phyloP scores from a whole-genome alignment of 306 rosid species.

The Prunus mira region DNA sequence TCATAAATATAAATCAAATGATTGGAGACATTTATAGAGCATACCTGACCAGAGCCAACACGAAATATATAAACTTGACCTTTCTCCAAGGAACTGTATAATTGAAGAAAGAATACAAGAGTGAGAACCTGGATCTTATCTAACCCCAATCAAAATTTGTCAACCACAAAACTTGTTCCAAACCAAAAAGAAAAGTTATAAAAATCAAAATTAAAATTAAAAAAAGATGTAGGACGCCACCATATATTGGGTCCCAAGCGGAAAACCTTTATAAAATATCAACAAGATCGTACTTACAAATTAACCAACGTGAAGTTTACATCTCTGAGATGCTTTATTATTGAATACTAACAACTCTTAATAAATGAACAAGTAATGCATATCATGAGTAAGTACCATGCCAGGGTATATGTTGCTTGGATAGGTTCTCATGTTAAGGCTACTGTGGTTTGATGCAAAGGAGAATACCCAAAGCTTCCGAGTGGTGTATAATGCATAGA shows the following conservation, averaged over 20 bases:
- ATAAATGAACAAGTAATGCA: neutral
- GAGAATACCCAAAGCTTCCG: neutral
- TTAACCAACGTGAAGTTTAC: neutral
- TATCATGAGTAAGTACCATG: neutral
- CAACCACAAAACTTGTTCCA: neutral
- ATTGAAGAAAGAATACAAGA: neutral
- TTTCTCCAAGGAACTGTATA: conserved; percentile 87
- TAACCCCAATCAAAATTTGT: neutral
- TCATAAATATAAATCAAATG: neutral
- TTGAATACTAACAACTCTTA: neutral
- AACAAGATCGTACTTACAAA: neutral
- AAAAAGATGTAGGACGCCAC: neutral
- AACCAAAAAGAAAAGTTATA: neutral
- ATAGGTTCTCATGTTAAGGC: neutral
- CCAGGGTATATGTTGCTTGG: neutral
- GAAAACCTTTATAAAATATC: neutral
- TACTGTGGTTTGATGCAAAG: neutral
- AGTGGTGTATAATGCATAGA: neutral
- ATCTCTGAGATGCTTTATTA: neutral
- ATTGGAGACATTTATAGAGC: conserved; percentile 8
- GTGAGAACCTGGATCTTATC: neutral
- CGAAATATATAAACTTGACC: conserved; percentile 77
- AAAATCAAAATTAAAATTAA: too few relatives aligned
- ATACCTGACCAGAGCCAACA: conserved; percentile 89
- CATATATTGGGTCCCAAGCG: neutral